Percentiles rank a stretch among this genome's conserved stretches.
Conservation (phyloP, 2,329 filamentous ascomycete genomes). For the Arthrobotrys entomopaga region DNA sequence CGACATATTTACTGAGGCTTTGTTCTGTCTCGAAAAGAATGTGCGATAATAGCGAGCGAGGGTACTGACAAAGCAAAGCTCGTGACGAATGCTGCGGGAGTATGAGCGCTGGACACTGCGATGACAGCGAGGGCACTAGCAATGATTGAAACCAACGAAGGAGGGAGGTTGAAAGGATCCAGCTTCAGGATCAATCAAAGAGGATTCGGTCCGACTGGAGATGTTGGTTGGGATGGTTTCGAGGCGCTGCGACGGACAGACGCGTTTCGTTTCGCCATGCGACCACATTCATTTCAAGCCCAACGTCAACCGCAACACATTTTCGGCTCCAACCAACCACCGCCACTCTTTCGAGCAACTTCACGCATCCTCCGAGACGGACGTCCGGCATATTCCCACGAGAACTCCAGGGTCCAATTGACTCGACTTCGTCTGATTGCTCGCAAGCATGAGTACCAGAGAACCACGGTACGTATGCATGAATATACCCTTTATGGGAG, state of each 20-base stretch:
- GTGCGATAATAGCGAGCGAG: neutral
- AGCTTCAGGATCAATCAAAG: neutral
- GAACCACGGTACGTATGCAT: constrained; percentile 38
- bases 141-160: neutral
- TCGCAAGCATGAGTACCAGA: constrained; percentile 33
- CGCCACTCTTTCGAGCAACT: constrained; percentile 17
- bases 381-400: constrained; percentile 21
- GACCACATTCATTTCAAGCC: constrained; percentile 32
- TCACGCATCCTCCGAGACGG: constrained; percentile 34
- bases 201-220: neutral
- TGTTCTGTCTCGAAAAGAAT: constrained; percentile 6
- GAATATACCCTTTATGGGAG: neutral
- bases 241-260: constrained; percentile 33
- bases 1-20: constrained; percentile 54
- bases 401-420: constrained; percentile 34
- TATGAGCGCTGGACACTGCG: too few species aligned
- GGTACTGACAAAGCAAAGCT: too few species aligned
- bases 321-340: constrained; percentile 22
- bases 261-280: constrained; percentile 38
- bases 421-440: constrained; percentile 15
- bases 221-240: constrained; percentile 21
- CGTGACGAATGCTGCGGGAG: too few species aligned
- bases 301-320: constrained; percentile 44
- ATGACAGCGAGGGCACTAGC: constrained; percentile 1
- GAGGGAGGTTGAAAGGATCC: constrained; percentile 25